These are phyloP conservation scores for Boletus sp. DNA, from an alignment of 1,284 basidiomycete genomes.

Conservation along the genomic window DNA sequence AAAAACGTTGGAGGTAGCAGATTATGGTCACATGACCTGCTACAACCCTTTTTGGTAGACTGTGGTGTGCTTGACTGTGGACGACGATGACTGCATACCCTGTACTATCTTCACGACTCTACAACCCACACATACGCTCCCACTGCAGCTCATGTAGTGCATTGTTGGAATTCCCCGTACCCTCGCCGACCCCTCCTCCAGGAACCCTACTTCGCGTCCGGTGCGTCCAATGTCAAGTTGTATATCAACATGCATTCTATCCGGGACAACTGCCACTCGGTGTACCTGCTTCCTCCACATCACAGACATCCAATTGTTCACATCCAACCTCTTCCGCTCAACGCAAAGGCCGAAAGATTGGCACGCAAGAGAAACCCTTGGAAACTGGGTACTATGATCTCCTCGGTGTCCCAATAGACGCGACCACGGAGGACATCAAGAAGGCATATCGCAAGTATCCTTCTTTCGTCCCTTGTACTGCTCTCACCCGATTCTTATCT, in stretches of 20 bases:
- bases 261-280: constrained; percentile 50
- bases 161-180: constrained; percentile 72
- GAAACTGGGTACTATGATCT: constrained; percentile 89
- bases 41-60: constrained; percentile 6
- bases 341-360: constrained; percentile 64
- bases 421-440: constrained; percentile 86
- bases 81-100: constrained; percentile 35
- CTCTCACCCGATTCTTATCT: background rate
- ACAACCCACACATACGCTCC: constrained; percentile 58
- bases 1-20: too few relatives aligned
- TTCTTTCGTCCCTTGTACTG: background rate
- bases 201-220: constrained; percentile 65
- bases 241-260: constrained; percentile 62
- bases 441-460: constrained; percentile 79
- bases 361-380: constrained; percentile 84
- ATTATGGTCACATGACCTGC: constrained; percentile 16
- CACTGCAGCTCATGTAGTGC: constrained; percentile 60
- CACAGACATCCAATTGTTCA: constrained; percentile 16
- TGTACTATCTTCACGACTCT: constrained; percentile 54
- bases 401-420: constrained; percentile 70
- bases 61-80: constrained; percentile 2
- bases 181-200: constrained; percentile 58
- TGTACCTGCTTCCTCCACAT: constrained; percentile 7
- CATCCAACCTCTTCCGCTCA: constrained; percentile 15
- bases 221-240: constrained; percentile 62